Conservation (phyloP, 2,329 filamentous ascomycete species). For the Leptographium galeiforme region DNA sequence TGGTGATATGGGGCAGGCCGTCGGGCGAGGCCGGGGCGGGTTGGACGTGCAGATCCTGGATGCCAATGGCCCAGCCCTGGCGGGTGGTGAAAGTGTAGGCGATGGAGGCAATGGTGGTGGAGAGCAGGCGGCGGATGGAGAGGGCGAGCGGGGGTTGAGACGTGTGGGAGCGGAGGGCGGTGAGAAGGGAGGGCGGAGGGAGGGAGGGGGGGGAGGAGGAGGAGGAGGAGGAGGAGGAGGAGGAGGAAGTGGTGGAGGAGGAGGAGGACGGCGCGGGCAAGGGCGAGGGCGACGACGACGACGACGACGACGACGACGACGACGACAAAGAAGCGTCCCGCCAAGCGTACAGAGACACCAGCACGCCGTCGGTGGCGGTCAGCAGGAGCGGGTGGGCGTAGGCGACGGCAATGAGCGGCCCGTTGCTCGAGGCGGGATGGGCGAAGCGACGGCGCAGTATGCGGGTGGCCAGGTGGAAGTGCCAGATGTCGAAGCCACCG, state of each 20-base stretch:
- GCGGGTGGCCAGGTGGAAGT: constrained; percentile 29
- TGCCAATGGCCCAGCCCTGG: constrained; percentile 74
- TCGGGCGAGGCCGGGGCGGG: constrained; percentile 3
- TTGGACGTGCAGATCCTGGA: constrained; percentile 72
- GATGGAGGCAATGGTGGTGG: constrained; percentile 63
- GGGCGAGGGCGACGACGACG: too few species aligned
- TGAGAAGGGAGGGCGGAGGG: constrained; percentile 45
- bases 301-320: too few species aligned
- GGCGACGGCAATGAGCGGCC: constrained; percentile 56
- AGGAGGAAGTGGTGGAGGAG: too few species aligned
- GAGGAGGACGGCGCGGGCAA: too few species aligned
- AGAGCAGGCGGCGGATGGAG: constrained; percentile 58
- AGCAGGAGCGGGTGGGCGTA: constrained; percentile 63
- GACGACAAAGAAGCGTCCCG: not conserved
- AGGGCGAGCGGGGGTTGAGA: constrained; percentile 66
- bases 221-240: not conserved
- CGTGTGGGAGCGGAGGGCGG: constrained; percentile 69
- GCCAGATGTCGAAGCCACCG: constrained; percentile 60
- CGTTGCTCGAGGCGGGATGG: constrained; percentile 49
- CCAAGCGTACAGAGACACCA: constrained; percentile 62
- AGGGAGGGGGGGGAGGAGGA: constrained; percentile 24
- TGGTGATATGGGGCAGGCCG: constrained; percentile 19
- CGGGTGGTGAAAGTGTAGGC: constrained; percentile 72
- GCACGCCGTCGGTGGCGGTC: constrained; percentile 61
- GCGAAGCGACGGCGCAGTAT: constrained; percentile 38